Percentiles rank a stretch among this genome's conserved stretches.
These are phyloP conservation scores for Xylariales sp. DNA, from an alignment of 2,329 filamentous ascomycete species.

Conservation along the genomic window DNA sequence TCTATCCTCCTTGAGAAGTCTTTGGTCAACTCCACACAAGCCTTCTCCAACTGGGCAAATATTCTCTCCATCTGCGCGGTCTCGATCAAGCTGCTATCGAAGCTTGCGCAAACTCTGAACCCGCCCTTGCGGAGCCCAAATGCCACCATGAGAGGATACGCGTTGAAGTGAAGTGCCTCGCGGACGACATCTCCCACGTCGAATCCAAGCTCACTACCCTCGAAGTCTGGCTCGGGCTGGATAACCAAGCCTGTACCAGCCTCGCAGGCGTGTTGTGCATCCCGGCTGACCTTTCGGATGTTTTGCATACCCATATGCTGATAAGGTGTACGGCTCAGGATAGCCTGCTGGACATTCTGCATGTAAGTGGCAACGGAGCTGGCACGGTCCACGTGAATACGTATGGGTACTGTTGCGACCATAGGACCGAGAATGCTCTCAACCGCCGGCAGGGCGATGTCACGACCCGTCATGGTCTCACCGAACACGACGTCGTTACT, in stretches of 20 bases:
- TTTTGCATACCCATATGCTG: not conserved
- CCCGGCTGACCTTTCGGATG: not conserved
- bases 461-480: not conserved
- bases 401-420: not conserved
- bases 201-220: not conserved
- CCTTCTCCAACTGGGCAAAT: not conserved
- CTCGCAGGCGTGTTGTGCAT: not conserved
- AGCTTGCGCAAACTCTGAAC: not conserved
- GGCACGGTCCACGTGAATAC: not conserved
- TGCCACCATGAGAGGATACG: not conserved
- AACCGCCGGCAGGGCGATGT: not conserved
- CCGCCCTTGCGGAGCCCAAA: not conserved
- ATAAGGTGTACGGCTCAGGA: not conserved
- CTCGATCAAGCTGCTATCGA: not conserved
- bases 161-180: not conserved
- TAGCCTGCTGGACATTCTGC: not conserved
- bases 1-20: not conserved
- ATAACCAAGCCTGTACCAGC: not conserved
- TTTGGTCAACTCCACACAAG: not conserved
- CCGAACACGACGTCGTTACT: slow-evolving; percentile 1
- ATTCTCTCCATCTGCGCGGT: not conserved
- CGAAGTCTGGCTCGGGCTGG: not conserved
- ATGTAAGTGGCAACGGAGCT: not conserved
- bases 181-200: not conserved
- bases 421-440: not conserved